Base-by-base conservation (phyloP, 1,139 yeast species). In the Saccharomycopsis hybrid region DNA sequence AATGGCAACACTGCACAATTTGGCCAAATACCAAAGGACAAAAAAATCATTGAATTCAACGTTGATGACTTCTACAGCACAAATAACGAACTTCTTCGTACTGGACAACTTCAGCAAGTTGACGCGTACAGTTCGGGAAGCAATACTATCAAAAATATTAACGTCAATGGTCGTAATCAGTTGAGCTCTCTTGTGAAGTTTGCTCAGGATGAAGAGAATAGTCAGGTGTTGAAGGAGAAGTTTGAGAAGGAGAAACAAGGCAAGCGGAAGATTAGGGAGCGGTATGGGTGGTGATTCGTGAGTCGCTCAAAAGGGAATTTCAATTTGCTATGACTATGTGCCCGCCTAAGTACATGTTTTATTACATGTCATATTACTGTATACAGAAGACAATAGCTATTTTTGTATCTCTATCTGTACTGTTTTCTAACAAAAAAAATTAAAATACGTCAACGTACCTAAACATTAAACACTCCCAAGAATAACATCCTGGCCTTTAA, bases 81-180 rank as follows among this genome's bases (percentile, higher is more conserved):
- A 8, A 47, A 50, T 27, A 41, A 44, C 3, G 44, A 44, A 11
- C 39, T 38, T 3, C 31, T 32, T 29, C 37, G 39, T 24, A 37
- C 40, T 28, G 47, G 46, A 18, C 41, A 29, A 28, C 36, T 42
- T 7, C n/a, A 24, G 25, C 13, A 4, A 8, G 33, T 44, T 24
- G 33, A 25, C 35, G 8, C 29, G 3, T 8, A 3, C 8, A 11
- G 31, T 29, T n/a, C n/a, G n/a, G 11, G 35, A 9, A 27, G 30
- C 8, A 27, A 13, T 25, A 8, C 46, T 3, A 9, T 53, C 24
- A 52, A 50, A 13, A 24, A 43, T 2, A 48, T 44, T 39, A 45
- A 53, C 18, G 55, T 49, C n/a, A 30, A 53, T 44, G 54, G 55
- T 30, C 48, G 48, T 43, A 53, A 53, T 48, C 55, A 53, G 37